Percentiles rank a stretch among this genome's conserved stretches.
Conservation (phyloP, 306 rosid genomes). For the Cicer judaicum region DNA sequence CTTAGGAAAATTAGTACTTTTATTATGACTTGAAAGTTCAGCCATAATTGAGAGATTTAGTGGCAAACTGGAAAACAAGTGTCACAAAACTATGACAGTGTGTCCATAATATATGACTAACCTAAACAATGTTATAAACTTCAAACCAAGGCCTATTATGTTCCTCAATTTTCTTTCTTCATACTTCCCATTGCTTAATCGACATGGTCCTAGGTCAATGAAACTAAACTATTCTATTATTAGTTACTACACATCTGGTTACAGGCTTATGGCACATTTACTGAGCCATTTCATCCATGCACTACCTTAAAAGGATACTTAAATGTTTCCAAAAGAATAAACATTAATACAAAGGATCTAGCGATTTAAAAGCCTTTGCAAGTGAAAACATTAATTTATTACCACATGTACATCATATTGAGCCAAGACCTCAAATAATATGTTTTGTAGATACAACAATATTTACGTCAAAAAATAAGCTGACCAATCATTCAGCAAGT, state of each 20-base stretch:
- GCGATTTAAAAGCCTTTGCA: constrained; percentile 2
- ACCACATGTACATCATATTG: neutral
- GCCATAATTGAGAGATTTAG: constrained; percentile 36
- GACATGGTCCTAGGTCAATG: constrained; percentile 20
- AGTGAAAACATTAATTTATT: constrained; percentile 3
- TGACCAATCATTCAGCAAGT: constrained; percentile 38
- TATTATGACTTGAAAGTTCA: constrained; percentile 28
- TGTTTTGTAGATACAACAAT: constrained; percentile 20
- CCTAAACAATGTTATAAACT: constrained; percentile 33
- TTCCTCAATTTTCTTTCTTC: constrained; percentile 36
- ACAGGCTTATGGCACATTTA: constrained; percentile 18
- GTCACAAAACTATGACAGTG: neutral
- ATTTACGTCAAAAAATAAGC: constrained; percentile 2
- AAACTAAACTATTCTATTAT: constrained; percentile 37
- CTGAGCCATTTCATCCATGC: constrained; percentile 22
- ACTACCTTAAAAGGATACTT: constrained; percentile 25
- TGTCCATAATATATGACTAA: constrained; percentile 7
- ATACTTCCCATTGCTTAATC: constrained; percentile 27
- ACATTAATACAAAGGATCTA: constrained; percentile 22
- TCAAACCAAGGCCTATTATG: constrained; percentile 9
- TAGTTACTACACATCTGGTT: constrained; percentile 21
- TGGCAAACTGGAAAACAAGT: constrained; percentile 34
- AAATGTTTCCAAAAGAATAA: constrained; percentile 28
- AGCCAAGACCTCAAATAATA: constrained; percentile 16
- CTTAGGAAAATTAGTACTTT: constrained; percentile 14